Conservation (phyloP, 148 eudicot genomes). For the Nepenthes mirabilis region DNA sequence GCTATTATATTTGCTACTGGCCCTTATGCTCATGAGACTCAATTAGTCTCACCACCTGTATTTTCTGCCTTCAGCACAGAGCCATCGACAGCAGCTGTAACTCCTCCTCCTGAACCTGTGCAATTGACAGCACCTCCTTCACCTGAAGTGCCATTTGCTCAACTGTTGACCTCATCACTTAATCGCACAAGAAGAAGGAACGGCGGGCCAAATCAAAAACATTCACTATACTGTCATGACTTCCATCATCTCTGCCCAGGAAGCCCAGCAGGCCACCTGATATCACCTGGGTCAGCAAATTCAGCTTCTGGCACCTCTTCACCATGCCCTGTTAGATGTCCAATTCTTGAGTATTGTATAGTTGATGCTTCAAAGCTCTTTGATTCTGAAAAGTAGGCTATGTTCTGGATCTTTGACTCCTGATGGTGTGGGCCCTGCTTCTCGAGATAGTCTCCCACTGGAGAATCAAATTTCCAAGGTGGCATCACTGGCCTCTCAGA, state of each 20-base stretch:
- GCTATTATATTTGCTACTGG: constrained; percentile 4
- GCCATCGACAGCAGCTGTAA: constrained; percentile 51
- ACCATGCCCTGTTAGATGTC: not conserved
- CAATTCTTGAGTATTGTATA: not conserved
- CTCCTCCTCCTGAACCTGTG: constrained; percentile 53
- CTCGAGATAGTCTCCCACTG: not conserved
- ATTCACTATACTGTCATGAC: not conserved
- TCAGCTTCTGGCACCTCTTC: not conserved
- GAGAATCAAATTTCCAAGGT: not conserved
- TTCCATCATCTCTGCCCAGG: not conserved
- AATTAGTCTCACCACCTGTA: constrained; percentile 56
- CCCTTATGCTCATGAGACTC: constrained; percentile 65
- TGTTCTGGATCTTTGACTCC: not conserved
- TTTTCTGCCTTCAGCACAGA: constrained; percentile 51
- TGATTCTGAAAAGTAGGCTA: not conserved
- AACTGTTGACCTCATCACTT: constrained; percentile 16
- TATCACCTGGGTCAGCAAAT: not conserved
- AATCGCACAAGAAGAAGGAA: not conserved
- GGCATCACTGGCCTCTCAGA: not conserved
- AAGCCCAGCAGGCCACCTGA: not conserved
- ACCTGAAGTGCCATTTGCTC: constrained; percentile 60
- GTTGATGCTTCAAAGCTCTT: not conserved
- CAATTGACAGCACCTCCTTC: constrained; percentile 54
- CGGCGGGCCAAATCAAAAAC: not conserved
- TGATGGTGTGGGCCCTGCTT: not conserved